phyloP scores from a whole-genome alignment of 345 rosid species.

The Bruguiera parviflora region DNA sequence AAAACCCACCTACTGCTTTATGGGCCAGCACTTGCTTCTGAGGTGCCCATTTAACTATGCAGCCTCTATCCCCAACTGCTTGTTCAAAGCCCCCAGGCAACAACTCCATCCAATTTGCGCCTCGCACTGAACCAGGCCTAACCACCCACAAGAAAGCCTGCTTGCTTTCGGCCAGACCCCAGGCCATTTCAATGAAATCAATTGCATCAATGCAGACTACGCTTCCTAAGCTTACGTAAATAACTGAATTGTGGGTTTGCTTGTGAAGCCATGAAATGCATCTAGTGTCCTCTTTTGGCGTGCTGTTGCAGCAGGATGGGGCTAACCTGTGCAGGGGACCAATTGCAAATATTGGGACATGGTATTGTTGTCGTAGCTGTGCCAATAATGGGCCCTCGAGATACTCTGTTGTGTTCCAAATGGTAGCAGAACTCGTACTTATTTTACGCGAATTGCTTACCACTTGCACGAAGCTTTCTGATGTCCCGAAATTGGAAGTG shows the following conservation, averaged over 20 bases:
- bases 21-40: constrained; percentile 45
- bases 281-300: constrained; percentile 24
- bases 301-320: constrained; percentile 18
- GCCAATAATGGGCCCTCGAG: constrained; percentile 26
- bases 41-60: constrained; percentile 51
- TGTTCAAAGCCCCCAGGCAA: constrained; percentile 10
- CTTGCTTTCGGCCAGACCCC: constrained; percentile 37
- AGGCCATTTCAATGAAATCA: constrained; percentile 34
- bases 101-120: constrained; percentile 5
- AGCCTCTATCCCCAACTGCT: constrained; percentile 25
- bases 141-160: constrained; percentile 52
- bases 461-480: constrained; percentile 9
- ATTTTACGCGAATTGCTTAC: neutral
- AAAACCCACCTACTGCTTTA: constrained; percentile 43
- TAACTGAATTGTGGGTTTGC: constrained; percentile 27
- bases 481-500: constrained; percentile 1
- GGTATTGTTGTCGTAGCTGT: constrained; percentile 13
- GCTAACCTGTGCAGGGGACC: constrained; percentile 39
- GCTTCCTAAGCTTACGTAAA: constrained; percentile 38
- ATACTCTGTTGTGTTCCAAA: constrained; percentile 30
- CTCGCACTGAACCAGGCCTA: constrained; percentile 21
- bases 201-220: constrained; percentile 7
- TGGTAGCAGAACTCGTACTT: constrained; percentile 21
- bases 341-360: constrained; percentile 26
- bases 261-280: constrained; percentile 41